These are phyloP conservation scores for Melaleuca alternifolia DNA, from an alignment of 345 rosid species.

Conservation along the genomic window DNA sequence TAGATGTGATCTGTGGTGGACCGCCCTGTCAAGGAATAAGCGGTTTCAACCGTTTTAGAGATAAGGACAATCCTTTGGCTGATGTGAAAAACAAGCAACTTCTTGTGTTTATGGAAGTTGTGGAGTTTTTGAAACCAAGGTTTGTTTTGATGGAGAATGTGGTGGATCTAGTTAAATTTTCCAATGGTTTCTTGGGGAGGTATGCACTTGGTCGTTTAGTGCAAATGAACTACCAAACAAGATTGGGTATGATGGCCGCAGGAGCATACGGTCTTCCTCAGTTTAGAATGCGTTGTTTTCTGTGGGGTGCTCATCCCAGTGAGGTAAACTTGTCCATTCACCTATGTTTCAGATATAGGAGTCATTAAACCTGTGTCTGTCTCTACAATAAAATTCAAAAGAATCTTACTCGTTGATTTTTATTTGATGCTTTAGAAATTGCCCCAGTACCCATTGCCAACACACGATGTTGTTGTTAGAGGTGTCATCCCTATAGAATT, in stretches of 20 bases:
- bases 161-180: conserved; percentile 56
- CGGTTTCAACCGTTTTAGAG: conserved; percentile 61
- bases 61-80: conserved; percentile 29
- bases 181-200: conserved; percentile 45
- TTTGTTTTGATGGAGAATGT: conserved; percentile 78
- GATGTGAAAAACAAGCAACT: conserved; percentile 65
- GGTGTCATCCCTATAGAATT: conserved; percentile 51
- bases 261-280: conserved; percentile 89
- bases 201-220: conserved; percentile 61
- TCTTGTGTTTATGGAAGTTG: conserved; percentile 53
- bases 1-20: conserved; percentile 76
- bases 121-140: conserved; percentile 53
- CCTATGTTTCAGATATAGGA: background rate
- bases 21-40: conserved; percentile 91
- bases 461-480: conserved; percentile 54
- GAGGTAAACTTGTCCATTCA: conserved; percentile 20
- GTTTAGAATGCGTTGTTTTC: conserved; percentile 59
- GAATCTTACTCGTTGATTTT: background rate
- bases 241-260: conserved; percentile 81
- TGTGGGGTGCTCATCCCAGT: conserved; percentile 65
- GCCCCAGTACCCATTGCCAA: conserved; percentile 76
- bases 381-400: background rate
- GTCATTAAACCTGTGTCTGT: background rate
- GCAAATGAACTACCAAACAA: conserved; percentile 56
- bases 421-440: conserved; percentile 23